phyloP scores from a whole-genome alignment of 306 rosid genomes.

The Malus sylvestris region DNA sequence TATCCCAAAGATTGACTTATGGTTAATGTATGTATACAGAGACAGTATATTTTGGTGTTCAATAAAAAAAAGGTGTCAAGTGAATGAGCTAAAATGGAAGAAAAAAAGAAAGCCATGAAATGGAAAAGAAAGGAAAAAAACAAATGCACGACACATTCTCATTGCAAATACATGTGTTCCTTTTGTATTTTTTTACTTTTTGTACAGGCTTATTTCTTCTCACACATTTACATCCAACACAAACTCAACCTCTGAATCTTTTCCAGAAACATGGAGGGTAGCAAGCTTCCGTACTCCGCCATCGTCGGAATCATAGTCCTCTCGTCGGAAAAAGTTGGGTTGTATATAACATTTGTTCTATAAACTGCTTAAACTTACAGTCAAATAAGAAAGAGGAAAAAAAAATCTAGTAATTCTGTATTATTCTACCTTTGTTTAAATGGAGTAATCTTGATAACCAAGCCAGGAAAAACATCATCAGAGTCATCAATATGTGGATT shows the following conservation, averaged over 20 bases:
- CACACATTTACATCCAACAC: neutral
- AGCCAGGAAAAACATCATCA: slow-evolving; percentile 77
- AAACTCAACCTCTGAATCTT: neutral
- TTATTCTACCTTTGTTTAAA: slow-evolving; percentile 14
- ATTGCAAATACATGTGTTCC: too few species aligned
- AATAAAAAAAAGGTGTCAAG: too few species aligned
- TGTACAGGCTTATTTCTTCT: too few species aligned
- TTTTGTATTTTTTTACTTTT: too few species aligned
- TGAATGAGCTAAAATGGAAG: too few species aligned
- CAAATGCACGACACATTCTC: too few species aligned
- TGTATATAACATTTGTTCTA: too few species aligned
- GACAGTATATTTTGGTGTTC: too few species aligned
- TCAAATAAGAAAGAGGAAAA: neutral
- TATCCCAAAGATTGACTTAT: too few species aligned
- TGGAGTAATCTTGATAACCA: slow-evolving; percentile 70
- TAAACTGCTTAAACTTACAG: neutral
- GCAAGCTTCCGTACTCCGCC: neutral
- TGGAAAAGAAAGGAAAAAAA: too few species aligned
- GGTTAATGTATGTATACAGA: too few species aligned
- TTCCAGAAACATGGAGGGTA: neutral
- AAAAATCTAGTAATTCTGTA: neutral
- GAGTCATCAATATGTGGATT: slow-evolving; percentile 83
- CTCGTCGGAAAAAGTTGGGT: neutral
- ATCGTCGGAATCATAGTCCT: neutral
- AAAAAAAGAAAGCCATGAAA: too few species aligned